Conservation (phyloP, 768 basidiomycete genomes). For the Boletus bicolor region DNA sequence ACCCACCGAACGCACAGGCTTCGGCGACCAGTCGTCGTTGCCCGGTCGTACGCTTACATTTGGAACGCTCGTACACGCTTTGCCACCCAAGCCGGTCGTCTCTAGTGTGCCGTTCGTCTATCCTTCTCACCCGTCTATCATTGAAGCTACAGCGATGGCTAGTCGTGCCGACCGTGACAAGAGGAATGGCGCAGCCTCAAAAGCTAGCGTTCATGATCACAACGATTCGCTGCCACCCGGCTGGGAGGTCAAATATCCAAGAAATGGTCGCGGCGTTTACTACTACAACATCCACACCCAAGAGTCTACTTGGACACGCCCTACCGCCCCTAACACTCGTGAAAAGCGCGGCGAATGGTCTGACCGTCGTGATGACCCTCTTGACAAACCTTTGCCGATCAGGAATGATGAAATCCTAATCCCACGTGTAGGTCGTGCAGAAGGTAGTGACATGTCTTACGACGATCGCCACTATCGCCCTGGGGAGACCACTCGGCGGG, state of each 20-base stretch:
- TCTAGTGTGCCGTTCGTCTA: constrained; percentile 50
- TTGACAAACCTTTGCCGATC: constrained; percentile 24
- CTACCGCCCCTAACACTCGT: constrained; percentile 34
- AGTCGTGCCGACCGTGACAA: constrained; percentile 43
- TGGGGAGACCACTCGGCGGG: constrained; percentile 28
- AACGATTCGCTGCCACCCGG: constrained; percentile 46
- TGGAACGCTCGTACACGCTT: constrained; percentile 56
- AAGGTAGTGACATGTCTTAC: constrained; percentile 41
- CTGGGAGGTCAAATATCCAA: constrained; percentile 58
- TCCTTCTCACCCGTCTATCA: constrained; percentile 55
- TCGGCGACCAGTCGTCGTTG: constrained; percentile 21
- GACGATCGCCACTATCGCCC: constrained; percentile 69
- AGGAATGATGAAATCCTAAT: constrained; percentile 22
- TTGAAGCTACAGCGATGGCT: constrained; percentile 62
- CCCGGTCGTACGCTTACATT: constrained; percentile 26
- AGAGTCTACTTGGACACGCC: constrained; percentile 57
- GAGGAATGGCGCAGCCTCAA: constrained; percentile 35
- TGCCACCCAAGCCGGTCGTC: constrained; percentile 64
- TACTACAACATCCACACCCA: constrained; percentile 58
- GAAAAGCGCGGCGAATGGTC: constrained; percentile 25
- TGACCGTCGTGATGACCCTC: constrained; percentile 26
- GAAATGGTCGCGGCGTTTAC: constrained; percentile 47
- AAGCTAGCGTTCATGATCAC: constrained; percentile 24
- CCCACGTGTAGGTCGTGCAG: constrained; percentile 30
- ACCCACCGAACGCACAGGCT: constrained; percentile 11